phyloP scores from a whole-genome alignment of 305 asterid species.

The Salvia sclarea region DNA sequence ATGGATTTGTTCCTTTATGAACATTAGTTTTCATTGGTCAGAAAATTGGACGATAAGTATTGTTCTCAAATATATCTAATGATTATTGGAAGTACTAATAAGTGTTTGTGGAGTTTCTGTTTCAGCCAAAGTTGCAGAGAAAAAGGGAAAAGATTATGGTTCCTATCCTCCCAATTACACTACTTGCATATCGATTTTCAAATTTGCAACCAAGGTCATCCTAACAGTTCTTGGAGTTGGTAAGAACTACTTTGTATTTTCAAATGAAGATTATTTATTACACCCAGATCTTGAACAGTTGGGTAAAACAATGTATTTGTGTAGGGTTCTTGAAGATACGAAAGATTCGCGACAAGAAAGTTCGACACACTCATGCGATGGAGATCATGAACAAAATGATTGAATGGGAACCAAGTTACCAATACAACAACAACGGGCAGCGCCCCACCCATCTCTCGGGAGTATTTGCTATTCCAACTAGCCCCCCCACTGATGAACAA shows the following conservation, averaged over 20 bases:
- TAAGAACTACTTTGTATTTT: background rate
- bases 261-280: too few species aligned
- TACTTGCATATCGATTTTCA: constrained; percentile 24
- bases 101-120: background rate
- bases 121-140: background rate
- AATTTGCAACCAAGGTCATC: constrained; percentile 25
- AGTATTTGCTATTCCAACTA: background rate
- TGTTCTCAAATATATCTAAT: background rate
- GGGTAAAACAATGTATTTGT: background rate
- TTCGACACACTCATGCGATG: constrained; percentile 35
- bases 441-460: constrained; percentile 21
- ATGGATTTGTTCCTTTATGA: background rate
- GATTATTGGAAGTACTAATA: too few species aligned
- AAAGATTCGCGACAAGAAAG: constrained; percentile 41
- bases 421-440: constrained; percentile 34
- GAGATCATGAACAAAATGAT: constrained; percentile 40
- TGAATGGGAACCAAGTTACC: constrained; percentile 29
- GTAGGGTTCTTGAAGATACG: constrained; percentile 41
- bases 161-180: constrained; percentile 34
- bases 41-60: background rate
- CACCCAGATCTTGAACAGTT: too few species aligned
- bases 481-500: constrained; percentile 21
- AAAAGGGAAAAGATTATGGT: background rate
- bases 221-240: constrained; percentile 35
- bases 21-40: too few species aligned